A percentile compares a stretch with the other conserved stretches of the same genome.
Conservation (phyloP, 257 asterid genomes). For the Ligustrum vulgare region DNA sequence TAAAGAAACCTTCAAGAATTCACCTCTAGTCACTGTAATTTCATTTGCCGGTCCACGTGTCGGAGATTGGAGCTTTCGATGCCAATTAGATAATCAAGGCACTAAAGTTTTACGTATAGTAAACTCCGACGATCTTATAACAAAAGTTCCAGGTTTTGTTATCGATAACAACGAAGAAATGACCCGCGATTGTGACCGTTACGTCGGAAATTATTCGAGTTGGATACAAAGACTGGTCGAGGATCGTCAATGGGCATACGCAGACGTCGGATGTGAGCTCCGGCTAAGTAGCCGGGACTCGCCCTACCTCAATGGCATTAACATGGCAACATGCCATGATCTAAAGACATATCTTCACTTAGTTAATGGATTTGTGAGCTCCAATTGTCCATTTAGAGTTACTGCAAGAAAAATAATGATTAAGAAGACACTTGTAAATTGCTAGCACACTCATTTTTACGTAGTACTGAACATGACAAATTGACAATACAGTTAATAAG, state of each 20-base stretch:
- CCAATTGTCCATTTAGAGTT: slow-evolving; percentile 76
- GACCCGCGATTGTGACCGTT: background rate
- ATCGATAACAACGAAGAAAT: slow-evolving; percentile 33
- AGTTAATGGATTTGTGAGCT: slow-evolving; percentile 69
- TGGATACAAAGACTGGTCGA: slow-evolving; percentile 64
- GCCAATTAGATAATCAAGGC: slow-evolving; percentile 62
- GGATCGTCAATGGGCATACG: slow-evolving; percentile 78
- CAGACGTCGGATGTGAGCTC: slow-evolving; percentile 93
- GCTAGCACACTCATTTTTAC: background rate
- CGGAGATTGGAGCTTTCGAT: slow-evolving; percentile 71
- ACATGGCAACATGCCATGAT: slow-evolving; percentile 77
- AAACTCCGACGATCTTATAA: slow-evolving; percentile 76
- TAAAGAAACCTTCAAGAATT: slow-evolving; percentile 44
- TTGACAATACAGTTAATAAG: background rate
- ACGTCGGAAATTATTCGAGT: slow-evolving; percentile 20
- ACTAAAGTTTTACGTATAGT: slow-evolving; percentile 79
- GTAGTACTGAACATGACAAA: background rate
- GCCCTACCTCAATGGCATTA: slow-evolving; percentile 39
- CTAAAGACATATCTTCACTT: slow-evolving; percentile 79
- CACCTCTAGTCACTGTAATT: slow-evolving; percentile 70
- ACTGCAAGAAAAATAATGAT: slow-evolving; percentile 58
- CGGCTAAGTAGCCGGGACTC: slow-evolving; percentile 83
- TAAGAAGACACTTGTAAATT: background rate
- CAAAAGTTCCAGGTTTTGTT: slow-evolving; percentile 86
- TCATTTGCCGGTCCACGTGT: slow-evolving; percentile 96